Conservation (phyloP, 2,329 filamentous ascomycete species). For the Dactylonectria estremocensis region DNA sequence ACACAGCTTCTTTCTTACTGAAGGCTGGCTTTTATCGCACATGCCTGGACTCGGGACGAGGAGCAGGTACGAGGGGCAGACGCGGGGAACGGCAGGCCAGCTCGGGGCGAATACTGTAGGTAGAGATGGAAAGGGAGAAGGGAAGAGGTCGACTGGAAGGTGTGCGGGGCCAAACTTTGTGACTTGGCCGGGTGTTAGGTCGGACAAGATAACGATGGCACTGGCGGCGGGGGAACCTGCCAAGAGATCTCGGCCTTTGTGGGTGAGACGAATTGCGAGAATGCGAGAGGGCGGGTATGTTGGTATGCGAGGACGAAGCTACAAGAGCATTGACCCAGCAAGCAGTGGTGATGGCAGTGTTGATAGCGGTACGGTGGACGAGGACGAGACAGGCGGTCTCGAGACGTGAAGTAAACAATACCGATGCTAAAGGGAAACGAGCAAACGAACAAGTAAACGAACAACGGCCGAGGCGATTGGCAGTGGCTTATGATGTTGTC, state of each 20-base stretch:
- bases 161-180: constrained; percentile 25
- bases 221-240: constrained; percentile 8
- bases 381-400: neutral
- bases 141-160: constrained; percentile 22
- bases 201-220: constrained; percentile 26
- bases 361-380: neutral
- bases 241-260: constrained; percentile 1
- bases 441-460: constrained; percentile 11
- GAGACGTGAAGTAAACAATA: neutral
- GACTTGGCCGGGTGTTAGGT: constrained; percentile 31
- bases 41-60: constrained; percentile 40
- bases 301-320: constrained; percentile 14
- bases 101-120: constrained; percentile 8
- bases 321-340: constrained; percentile 21
- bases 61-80: constrained; percentile 35
- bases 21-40: constrained; percentile 38
- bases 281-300: neutral
- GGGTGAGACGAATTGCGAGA: constrained; percentile 25
- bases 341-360: constrained; percentile 9
- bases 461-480: neutral
- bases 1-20: constrained; percentile 42
- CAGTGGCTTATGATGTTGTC: constrained; percentile 27
- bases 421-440: neutral
- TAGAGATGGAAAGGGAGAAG: constrained; percentile 29
- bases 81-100: constrained; percentile 19